These are phyloP conservation scores for Eimeria maxima DNA, from an alignment of 169 alveolate species.

Conservation along the genomic window DNA sequence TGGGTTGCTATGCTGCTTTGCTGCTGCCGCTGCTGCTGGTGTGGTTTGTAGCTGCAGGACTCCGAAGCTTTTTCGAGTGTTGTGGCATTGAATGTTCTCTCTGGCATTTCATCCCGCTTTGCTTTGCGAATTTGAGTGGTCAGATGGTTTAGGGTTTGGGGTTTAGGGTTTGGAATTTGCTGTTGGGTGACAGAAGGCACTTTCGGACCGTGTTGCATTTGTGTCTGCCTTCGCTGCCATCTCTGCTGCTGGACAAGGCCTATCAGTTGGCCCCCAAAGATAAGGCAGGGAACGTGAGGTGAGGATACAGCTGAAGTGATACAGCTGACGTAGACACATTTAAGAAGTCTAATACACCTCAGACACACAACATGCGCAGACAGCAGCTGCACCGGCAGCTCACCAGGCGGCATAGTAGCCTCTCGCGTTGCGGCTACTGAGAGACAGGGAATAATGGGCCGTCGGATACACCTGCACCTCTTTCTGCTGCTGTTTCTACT, in stretches of 20 bases:
- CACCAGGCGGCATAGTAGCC: neutral
- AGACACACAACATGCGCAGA: neutral
- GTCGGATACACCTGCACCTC: neutral
- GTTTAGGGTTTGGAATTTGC: conserved; percentile 21
- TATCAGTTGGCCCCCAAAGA: conserved; percentile 60
- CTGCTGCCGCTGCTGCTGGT: neutral
- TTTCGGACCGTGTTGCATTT: conserved; percentile 70
- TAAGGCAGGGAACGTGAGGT: conserved; percentile 57
- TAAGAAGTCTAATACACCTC: neutral
- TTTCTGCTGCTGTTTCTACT: neutral
- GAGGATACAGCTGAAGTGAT: neutral
- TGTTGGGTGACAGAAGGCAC: conserved; percentile 29
- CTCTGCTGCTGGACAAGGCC: conserved; percentile 54
- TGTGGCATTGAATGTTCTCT: neutral
- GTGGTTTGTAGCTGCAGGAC: conserved; percentile 7
- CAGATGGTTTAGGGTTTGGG: neutral
- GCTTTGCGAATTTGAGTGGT: neutral
- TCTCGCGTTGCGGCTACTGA: no score
- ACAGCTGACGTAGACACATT: neutral
- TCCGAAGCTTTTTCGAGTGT: neutral
- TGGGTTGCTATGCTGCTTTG: neutral
- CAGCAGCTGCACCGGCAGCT: neutral
- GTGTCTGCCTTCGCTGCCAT: conserved; percentile 49
- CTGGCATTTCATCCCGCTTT: neutral
- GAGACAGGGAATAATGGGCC: no score